Evolutionary conservation across 352 stramenopile genomes (phyloP).

Genomic region (Peronospora farinosa): DNA sequence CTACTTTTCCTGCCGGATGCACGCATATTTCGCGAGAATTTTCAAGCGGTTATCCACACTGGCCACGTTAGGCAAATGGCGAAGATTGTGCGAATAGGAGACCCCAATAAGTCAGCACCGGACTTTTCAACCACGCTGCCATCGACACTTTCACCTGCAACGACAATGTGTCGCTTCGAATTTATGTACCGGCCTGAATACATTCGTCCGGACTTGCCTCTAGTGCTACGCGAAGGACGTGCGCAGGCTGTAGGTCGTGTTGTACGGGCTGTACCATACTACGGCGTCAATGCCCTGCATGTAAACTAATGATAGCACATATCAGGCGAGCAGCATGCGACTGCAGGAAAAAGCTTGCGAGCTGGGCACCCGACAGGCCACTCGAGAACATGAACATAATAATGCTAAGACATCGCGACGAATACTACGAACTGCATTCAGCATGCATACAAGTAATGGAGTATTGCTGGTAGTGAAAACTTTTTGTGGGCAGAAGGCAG

Average conservation of each 20-base stretch:
- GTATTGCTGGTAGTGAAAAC: no score
- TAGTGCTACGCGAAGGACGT: constrained; percentile 62
- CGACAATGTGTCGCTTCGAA: constrained; percentile 68
- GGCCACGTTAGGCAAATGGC: constrained; percentile 77
- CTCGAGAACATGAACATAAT: no score
- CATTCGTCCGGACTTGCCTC: constrained; percentile 62
- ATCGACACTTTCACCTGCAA: constrained; percentile 20
- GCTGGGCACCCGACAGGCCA: no score
- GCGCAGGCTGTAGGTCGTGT: constrained; percentile 69
- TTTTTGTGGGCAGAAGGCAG: no score
- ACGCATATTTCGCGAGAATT: constrained; percentile 57
- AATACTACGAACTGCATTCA: no score
- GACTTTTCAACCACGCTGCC: constrained; percentile 5
- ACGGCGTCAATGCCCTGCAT: neutral
- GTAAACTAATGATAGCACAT: neutral
- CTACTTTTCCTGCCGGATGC: constrained; percentile 62
- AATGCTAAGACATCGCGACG: no score
- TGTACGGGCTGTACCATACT: constrained; percentile 48
- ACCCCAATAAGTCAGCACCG: constrained; percentile 2
- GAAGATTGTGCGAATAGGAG: constrained; percentile 55
- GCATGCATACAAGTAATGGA: no score
- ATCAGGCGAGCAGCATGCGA: no score
- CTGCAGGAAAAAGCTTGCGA: no score
- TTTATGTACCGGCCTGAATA: constrained; percentile 87
- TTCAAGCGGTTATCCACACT: constrained; percentile 76